Evolutionary conservation across 352 stramenopile species (phyloP).

Genomic region (Phytophthora uliginosa): DNA sequence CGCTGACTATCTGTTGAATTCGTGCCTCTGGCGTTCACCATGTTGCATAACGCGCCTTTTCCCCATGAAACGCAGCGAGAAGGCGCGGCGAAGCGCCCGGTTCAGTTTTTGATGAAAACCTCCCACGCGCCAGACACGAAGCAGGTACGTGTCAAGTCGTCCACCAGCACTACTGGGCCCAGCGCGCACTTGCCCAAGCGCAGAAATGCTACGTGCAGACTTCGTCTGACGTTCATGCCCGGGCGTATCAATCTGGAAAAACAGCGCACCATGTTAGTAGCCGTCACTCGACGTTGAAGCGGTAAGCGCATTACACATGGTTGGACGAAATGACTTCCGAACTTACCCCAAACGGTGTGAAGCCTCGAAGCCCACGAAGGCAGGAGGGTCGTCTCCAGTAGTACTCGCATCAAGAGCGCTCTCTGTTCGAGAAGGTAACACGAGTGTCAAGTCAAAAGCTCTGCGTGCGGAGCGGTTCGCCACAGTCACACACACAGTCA

Average conservation of each 20-base stretch:
- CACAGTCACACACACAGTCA: conserved; percentile 57
- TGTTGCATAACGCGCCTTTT: conserved; percentile 23
- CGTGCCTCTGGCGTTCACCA: conserved; percentile 20
- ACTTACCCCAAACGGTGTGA: conserved; percentile 77
- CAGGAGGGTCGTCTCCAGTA: not conserved
- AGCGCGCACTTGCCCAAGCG: conserved; percentile 52
- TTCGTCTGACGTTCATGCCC: conserved; percentile 70
- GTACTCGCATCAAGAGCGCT: not conserved
- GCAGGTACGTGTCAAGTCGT: conserved; percentile 70
- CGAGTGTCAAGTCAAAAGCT: conserved; percentile 76
- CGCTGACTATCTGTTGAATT: conserved; percentile 33
- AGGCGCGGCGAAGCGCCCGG: conserved; percentile 31
- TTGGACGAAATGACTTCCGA: conserved; percentile 1
- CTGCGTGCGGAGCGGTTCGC: conserved; percentile 55
- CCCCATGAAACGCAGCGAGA: conserved; percentile 40
- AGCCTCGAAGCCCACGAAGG: conserved; percentile 68
- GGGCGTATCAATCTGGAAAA: conserved; percentile 46
- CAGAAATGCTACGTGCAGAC: conserved; percentile 67
- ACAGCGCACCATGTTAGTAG: conserved; percentile 16
- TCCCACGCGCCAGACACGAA: conserved; percentile 58
- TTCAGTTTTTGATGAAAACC: conserved; percentile 42
- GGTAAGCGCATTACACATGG: conserved; percentile 14
- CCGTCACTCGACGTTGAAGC: conserved; percentile 6
- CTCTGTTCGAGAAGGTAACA: conserved; percentile 40
- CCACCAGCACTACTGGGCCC: conserved; percentile 64